Conservation (phyloP, 768 basidiomycete genomes). For the Tulasnella sp. region DNA sequence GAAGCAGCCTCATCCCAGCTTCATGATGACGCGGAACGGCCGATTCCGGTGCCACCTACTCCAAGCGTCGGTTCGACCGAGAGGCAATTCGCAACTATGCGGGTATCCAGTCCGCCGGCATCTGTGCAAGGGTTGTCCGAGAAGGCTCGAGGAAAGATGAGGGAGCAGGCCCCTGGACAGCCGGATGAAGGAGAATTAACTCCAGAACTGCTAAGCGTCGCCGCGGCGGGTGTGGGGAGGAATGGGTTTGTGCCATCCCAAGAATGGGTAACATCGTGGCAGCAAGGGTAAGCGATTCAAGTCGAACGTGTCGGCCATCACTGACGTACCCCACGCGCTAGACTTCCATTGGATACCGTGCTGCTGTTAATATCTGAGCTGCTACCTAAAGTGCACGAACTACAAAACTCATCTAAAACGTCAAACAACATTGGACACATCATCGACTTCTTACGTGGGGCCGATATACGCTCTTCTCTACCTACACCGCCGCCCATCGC, state of each 20-base stretch:
- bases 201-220: conserved; percentile 52
- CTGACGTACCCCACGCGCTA: conserved; percentile 36
- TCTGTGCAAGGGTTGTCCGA: conserved; percentile 50
- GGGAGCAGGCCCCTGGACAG: conserved; percentile 43
- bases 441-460: conserved; percentile 67
- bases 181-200: conserved; percentile 28
- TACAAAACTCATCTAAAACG: conserved; percentile 68
- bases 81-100: neutral
- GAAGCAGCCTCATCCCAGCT: neutral
- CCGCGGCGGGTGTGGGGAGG: conserved; percentile 68
- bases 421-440: conserved; percentile 43
- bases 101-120: neutral
- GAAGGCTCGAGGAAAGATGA: conserved; percentile 88
- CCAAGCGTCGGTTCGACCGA: conserved; percentile 17
- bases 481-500: conserved; percentile 62
- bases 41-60: conserved; percentile 18
- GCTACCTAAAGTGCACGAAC: conserved; percentile 74
- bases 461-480: conserved; percentile 65
- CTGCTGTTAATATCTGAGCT: conserved; percentile 87
- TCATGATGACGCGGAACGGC: conserved; percentile 12
- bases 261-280: conserved; percentile 97
- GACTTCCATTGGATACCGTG: conserved; percentile 82
- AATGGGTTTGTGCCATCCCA: conserved; percentile 95
- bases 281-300: conserved; percentile 67
- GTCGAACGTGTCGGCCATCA: neutral